Base-by-base conservation (phyloP, 2,329 filamentous ascomycete genomes). In the Pestalotiopsis sp. region DNA sequence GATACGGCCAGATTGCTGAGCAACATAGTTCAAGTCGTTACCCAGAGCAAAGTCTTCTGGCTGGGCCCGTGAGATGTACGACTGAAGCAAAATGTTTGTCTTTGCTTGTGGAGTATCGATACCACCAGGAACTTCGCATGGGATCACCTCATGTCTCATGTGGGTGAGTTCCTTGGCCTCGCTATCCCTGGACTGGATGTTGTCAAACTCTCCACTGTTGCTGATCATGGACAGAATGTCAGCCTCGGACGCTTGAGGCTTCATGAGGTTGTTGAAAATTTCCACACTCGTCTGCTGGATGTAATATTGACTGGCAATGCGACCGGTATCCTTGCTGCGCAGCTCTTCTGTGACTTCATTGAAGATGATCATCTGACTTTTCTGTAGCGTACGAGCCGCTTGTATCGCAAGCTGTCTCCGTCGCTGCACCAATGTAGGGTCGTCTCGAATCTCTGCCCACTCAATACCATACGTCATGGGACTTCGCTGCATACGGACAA, bases 291-390 rank as follows among this genome's bases (percentile, higher is more conserved):
- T 92, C 76, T 99, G 95, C 62, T 97, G 86, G 63, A 99, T 95
- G 77, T 99, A 99, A 78, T 92, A 99, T 79, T 99, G 95, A 79
- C 95, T 98, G 17, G 96, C 96, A 78, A 99, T 99, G 17, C 96
- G 91, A 3, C 96, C 96, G 65, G 98, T 92, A 75, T 99, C 95
- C 79, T 99, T 99, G 70, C 94, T 93, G 69, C 94, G 91, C 9
- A 99, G 88, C 75, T 98, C 95, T 73, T 98, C 95, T 0, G 95
- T 99, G 20, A 86, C 89, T 77, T 98, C 96, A 73, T 99, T 98
- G 84, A 95, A 99, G 68, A 99, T 96, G 75, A 99, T 96, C 97
- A 99, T 99, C 81, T 99, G 96, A 74, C 93, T 97, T 76, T 95
- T 88, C 77, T 98, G 95, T 58, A 99, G 83, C 4, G 93, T 93